phyloP scores from a whole-genome alignment of 2,329 filamentous ascomycete species.

The Exophiala sideris region DNA sequence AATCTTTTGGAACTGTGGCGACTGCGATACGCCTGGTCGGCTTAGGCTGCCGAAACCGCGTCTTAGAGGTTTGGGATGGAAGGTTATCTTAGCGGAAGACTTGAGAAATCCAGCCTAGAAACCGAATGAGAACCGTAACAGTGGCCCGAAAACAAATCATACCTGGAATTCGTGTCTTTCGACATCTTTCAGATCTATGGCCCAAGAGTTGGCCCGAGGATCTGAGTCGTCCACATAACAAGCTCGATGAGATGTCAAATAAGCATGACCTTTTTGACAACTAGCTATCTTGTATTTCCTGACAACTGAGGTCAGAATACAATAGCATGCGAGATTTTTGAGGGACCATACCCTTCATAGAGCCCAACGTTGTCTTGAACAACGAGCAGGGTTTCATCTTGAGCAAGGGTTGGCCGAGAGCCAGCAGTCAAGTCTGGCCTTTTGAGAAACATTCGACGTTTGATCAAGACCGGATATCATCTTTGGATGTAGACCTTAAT shows the following conservation, averaged over 20 bases:
- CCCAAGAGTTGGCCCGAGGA: conserved; percentile 77
- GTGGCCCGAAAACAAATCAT: conserved; percentile 30
- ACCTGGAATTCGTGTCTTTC: conserved; percentile 89
- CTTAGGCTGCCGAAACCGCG: conserved; percentile 55
- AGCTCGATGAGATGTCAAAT: conserved; percentile 89
- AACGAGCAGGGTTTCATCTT: conserved; percentile 91
- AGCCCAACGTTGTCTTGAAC: conserved; percentile 96
- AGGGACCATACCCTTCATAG: conserved; percentile 79
- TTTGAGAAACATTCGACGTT: conserved; percentile 78
- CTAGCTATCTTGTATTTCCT: conserved; percentile 94
- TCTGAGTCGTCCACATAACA: conserved; percentile 92
- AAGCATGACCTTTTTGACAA: conserved; percentile 93
- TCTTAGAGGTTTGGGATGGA: conserved; percentile 77
- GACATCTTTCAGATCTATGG: conserved; percentile 84
- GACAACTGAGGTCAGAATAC: conserved; percentile 1
- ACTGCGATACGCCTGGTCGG: conserved; percentile 43
- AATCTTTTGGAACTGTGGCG: conserved; percentile 20
- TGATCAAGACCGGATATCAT: conserved; percentile 16
- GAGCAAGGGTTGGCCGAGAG: conserved; percentile 83
- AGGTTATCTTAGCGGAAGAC: conserved; percentile 87
- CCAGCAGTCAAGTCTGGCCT: conserved; percentile 93
- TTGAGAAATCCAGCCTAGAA: conserved; percentile 81
- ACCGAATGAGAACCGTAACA: neutral
- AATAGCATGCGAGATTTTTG: neutral
- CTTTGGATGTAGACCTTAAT: neutral